These are phyloP conservation scores for Ophiostoma himal-ulmi DNA, from an alignment of 2,329 filamentous ascomycete species.

Conservation along the genomic window DNA sequence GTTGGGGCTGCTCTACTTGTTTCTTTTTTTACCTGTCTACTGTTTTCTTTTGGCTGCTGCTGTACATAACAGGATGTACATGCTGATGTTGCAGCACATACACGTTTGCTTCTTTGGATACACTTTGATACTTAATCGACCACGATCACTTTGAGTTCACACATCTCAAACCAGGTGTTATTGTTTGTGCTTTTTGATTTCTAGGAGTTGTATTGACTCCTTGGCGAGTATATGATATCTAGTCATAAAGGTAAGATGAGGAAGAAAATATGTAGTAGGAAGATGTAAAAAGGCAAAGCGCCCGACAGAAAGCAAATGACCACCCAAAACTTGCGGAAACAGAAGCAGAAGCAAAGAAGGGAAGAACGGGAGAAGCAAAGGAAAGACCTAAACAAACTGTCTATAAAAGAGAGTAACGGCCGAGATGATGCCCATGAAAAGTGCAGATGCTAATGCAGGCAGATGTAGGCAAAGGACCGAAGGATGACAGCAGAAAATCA, in stretches of 20 bases:
- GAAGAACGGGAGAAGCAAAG: not conserved
- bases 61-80: not conserved
- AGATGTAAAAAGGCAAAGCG: not conserved
- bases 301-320: not conserved
- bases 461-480: not conserved
- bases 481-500: not conserved
- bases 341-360: not conserved
- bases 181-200: not conserved
- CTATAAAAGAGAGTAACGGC: not conserved
- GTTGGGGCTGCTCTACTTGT: not conserved
- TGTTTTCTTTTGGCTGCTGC: not conserved
- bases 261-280: not conserved
- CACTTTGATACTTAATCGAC: not conserved
- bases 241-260: slow-evolving; percentile 3
- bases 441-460: not conserved
- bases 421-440: not conserved
- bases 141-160: not conserved
- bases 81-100: not conserved
- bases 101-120: slow-evolving; percentile 10
- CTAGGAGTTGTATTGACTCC: not conserved
- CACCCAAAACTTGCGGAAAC: not conserved
- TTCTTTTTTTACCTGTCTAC: not conserved
- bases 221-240: not conserved
- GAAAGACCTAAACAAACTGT: not conserved
- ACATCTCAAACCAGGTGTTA: not conserved